Conservation (phyloP, 139 green algal genomes). For the Choricystis sp. region DNA sequence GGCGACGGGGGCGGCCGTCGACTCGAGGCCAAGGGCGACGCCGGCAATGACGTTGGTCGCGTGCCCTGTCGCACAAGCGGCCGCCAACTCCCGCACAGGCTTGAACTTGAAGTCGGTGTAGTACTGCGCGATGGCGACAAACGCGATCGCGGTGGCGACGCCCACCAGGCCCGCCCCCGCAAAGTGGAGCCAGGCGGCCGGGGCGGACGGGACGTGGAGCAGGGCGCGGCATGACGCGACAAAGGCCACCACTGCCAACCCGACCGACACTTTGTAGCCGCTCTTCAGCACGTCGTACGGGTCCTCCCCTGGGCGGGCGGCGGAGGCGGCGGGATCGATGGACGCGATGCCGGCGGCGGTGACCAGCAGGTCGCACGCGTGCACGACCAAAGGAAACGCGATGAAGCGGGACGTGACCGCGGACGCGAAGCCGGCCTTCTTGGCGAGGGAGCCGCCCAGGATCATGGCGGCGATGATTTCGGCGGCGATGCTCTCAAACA, state of each 20-base stretch:
- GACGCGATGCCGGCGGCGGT: constrained; percentile 36
- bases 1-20: constrained; percentile 35
- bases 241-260: constrained; percentile 11
- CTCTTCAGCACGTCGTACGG: constrained; percentile 40
- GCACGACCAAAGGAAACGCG: constrained; percentile 49
- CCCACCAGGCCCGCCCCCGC: constrained; percentile 39
- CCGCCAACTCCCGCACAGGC: constrained; percentile 12
- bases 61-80: constrained; percentile 16
- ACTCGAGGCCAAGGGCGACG: constrained; percentile 37
- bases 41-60: constrained; percentile 36
- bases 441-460: constrained; percentile 39
- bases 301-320: constrained; percentile 33
- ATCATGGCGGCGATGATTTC: constrained; percentile 28
- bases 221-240: constrained; percentile 10
- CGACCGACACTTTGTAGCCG: constrained; percentile 23
- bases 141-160: constrained; percentile 33
- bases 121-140: constrained; percentile 44
- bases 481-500: constrained; percentile 42
- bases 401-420: constrained; percentile 43
- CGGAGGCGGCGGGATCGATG: constrained; percentile 6
- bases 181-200: constrained; percentile 45
- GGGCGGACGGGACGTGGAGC: constrained; percentile 23
- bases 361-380: constrained; percentile 42
- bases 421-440: constrained; percentile 19
- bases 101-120: constrained; percentile 19